Conservation (phyloP, 768 basidiomycete species). For the Clitopilus hobsonii region DNA sequence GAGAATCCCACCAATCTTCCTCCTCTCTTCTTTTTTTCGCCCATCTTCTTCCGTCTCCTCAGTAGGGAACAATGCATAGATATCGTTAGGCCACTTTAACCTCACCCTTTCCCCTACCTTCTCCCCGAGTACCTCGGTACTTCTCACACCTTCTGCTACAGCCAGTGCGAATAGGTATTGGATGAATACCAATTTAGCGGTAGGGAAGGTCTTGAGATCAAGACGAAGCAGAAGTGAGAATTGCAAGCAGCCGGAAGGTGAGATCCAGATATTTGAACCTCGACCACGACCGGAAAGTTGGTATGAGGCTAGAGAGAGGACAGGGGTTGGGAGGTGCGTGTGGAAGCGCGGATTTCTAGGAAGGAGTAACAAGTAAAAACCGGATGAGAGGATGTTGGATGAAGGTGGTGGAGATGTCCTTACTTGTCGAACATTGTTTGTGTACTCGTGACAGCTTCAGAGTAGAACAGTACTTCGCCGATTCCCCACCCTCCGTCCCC, state of each 20-base stretch:
- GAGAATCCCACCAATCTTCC: conserved; percentile 89
- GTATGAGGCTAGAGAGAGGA: conserved; percentile 81
- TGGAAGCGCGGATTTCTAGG: conserved; percentile 77
- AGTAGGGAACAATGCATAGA: conserved; percentile 66
- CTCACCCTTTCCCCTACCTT: conserved; percentile 49
- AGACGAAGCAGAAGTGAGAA: conserved; percentile 74
- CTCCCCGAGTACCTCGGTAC: conserved; percentile 47
- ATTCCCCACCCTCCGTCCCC: conserved; percentile 41
- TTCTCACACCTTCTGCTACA: conserved; percentile 78
- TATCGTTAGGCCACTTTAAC: conserved; percentile 97
- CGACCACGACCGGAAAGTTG: conserved; percentile 89
- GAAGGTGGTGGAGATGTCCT: conserved; percentile 21
- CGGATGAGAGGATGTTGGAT: neutral
- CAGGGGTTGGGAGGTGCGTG: conserved; percentile 61
- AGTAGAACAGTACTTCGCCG: conserved; percentile 80
- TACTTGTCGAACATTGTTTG: conserved; percentile 94
- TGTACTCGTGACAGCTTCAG: conserved; percentile 88
- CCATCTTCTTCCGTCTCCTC: no score
- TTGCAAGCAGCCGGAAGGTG: conserved; percentile 83
- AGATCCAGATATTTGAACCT: conserved; percentile 88
- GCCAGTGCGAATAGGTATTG: conserved; percentile 92
- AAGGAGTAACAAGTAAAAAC: neutral
- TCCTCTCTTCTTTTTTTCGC: conserved; percentile 48
- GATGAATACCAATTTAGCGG: conserved; percentile 77
- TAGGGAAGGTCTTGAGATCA: conserved; percentile 43